A percentile compares a stretch with the other conserved stretches of the same genome.
phyloP scores from a whole-genome alignment of 768 basidiomycete species.

The Dendrothele bispora region DNA sequence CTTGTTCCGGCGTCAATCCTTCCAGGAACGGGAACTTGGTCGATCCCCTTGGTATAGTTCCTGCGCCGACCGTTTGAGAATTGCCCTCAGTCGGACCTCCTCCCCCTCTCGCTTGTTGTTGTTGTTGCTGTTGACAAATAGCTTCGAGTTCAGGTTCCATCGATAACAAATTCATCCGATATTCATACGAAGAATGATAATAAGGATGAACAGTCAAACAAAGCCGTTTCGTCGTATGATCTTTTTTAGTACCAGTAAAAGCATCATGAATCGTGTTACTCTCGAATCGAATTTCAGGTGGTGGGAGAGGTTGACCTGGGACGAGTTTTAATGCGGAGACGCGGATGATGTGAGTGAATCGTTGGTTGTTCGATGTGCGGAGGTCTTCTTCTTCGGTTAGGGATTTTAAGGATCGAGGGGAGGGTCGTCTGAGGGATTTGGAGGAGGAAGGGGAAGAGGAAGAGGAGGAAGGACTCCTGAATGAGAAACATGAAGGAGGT shows the following conservation, averaged over 20 bases:
- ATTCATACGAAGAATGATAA: background rate
- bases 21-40: too few relatives aligned
- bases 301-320: constrained; percentile 5
- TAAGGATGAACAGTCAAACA: background rate
- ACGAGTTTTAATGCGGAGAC: constrained; percentile 2
- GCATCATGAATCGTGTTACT: constrained; percentile 6
- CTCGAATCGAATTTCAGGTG: constrained; percentile 5
- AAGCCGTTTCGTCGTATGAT: background rate
- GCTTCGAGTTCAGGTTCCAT: background rate
- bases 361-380: constrained; percentile 9
- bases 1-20: background rate
- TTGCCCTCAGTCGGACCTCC: too few relatives aligned
- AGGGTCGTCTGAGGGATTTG: too few relatives aligned
- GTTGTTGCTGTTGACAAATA: too few relatives aligned
- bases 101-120: too few relatives aligned
- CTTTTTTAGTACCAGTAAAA: too few relatives aligned
- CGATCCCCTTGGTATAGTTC: too few relatives aligned
- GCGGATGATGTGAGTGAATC: constrained; percentile 16
- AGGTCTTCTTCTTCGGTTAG: constrained; percentile 5
- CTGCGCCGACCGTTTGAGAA: too few relatives aligned
- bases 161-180: background rate
- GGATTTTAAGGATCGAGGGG: too few relatives aligned
- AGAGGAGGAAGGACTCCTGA: too few relatives aligned
- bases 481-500: too few relatives aligned
- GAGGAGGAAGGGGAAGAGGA: too few relatives aligned